phyloP scores from a whole-genome alignment of 805 yeast genomes.

The Starmerella potacharoeniae region DNA sequence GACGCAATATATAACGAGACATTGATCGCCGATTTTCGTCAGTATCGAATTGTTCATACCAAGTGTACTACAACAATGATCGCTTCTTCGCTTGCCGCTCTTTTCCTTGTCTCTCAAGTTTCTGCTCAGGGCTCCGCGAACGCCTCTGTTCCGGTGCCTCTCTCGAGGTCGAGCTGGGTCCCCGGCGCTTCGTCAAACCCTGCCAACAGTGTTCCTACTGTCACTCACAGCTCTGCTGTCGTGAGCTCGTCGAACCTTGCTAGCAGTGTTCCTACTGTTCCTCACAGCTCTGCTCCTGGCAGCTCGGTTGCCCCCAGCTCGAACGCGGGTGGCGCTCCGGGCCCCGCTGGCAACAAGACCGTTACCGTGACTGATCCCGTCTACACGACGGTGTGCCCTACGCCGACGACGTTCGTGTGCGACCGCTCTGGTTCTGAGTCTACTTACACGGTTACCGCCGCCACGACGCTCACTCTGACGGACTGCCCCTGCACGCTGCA shows the following conservation, averaged over 20 bases:
- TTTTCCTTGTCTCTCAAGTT: not conserved
- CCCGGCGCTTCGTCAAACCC: not conserved
- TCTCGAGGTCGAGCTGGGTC: not conserved
- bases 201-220: not conserved
- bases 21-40: no score
- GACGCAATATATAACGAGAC: not conserved
- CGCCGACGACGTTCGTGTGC: conserved; percentile 5
- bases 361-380: not conserved
- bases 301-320: not conserved
- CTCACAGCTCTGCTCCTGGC: not conserved
- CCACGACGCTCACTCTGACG: conserved; percentile 74
- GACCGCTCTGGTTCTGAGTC: not conserved
- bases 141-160: not conserved
- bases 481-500: conserved; percentile 64
- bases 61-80: not conserved
- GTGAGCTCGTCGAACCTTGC: no score
- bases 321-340: not conserved
- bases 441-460: conserved; percentile 61
- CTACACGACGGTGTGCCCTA: conserved; percentile 8
- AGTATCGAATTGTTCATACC: not conserved
- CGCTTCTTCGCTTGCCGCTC: not conserved
- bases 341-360: not conserved
- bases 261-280: not conserved
- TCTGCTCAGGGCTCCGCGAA: not conserved
- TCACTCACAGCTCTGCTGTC: no score